Evolutionary conservation across 768 basidiomycete genomes (phyloP), one percentile per base, ranked within the genome.

Genomic region (Lactarius hengduanensis): DNA sequence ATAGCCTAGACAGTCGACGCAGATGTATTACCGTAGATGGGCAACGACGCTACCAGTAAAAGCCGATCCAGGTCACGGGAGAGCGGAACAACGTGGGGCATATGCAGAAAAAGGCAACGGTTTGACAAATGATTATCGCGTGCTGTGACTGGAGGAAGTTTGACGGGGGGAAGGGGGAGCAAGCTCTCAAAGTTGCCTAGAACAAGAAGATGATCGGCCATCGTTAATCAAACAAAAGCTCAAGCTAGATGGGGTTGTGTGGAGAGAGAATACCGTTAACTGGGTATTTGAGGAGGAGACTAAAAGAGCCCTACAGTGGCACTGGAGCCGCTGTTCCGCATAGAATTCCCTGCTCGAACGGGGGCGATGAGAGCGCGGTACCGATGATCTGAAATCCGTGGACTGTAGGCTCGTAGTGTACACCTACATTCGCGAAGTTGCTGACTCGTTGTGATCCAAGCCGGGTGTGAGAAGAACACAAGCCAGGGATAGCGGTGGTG

Each of bases 401-500:
- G 50, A 28, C 10, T 54, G 40, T 3, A 26, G 36, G 36, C n/a
- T 43, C 30, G 32, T 8, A 38, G 40, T 43, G 30, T 16, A n/a
- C 30, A 26, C 18, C 53, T 60, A 36, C 41, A 38, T 61, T 61
- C 26, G 36, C 20, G 11, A 54, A 36, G 58, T 36, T 26, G 41
- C n/a, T 57, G 58, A 59, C 40, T 50, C 22, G 22, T 13, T 50
- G 11, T 47, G 63, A 64, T 53, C 36, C 34, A 20, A 22, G 34
- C 13, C 15, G 40, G 16, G 63, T 65, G 67, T 62, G 64, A 64
- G 67, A 65, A 65, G 57, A 62, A 47, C 28, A 41, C 57, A 13
- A 40, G 60, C 63, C 47, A 16, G 34, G 64, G 58, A 65, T 65
- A 65, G 67, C 22, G 62, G 56, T 50, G 22, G 22, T n/a, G 30